Base-by-base conservation (phyloP, 78 protist genomes). In the Bodo saltans region DNA sequence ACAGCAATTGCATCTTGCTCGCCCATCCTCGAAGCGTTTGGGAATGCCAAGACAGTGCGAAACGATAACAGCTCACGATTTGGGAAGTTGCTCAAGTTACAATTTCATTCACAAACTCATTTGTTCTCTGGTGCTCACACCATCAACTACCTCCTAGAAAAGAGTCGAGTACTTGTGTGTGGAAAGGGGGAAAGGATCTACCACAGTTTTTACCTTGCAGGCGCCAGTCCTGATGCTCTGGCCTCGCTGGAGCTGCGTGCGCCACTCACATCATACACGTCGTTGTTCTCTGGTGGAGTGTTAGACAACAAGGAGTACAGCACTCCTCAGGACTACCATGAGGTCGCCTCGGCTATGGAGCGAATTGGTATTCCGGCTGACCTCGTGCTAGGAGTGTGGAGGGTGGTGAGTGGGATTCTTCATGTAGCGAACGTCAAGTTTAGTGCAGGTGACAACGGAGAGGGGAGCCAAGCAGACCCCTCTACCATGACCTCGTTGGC, bases 31-130 rank as follows among this genome's bases (percentile, higher is more conserved):
- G 97, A 94, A 75, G 87, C 95, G 34, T 93, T 93, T 67, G 97
- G 96, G 75, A 94, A 94, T 72, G 97, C 97, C 74, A 67, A 85
- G 80, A 92, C 96, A 35, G 74, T 83, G 34, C 82, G 91, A 42
- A 90, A 90, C 91, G 93, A 92, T 88, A 92, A 92, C 89, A 88
- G 94, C n/a, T 88, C 94, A 26, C 92, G 95, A 67, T 92, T 93
- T 73, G 89, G 79, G 33, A 81, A 81, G 73, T 68, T 81, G n/a
- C 47, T 81, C 52, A 8, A 92, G 84, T 91, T 95, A 47, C 60
- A 91, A 67, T 71, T 72, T 33, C 52, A 42, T 52, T 92, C 92
- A 37, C 42, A 81, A 3, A 72, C 17, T 17, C 35, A 38, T 41
- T 27, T 87, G 38, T 0, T 11, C 23, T 72, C 30, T 74, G 89